Conservation (phyloP, 768 basidiomycete species). For the Agaricus sinodeliciosus region DNA sequence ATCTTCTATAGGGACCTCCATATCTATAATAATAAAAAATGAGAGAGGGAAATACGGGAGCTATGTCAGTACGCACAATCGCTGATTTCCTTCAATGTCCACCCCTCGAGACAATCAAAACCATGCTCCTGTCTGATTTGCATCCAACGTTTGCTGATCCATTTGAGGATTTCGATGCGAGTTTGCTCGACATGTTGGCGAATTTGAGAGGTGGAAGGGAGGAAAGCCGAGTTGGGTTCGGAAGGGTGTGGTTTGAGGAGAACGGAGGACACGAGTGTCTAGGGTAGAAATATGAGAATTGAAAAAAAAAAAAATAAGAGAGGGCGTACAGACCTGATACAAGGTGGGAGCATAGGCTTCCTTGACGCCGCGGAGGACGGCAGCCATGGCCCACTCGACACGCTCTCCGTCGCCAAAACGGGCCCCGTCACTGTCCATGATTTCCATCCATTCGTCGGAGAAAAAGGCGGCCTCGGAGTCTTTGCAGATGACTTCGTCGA, state of each 20-base stretch:
- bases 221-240: constrained; percentile 51
- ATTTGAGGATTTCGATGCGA: constrained; percentile 56
- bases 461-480: constrained; percentile 62
- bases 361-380: constrained; percentile 53
- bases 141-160: constrained; percentile 77
- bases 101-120: constrained; percentile 77
- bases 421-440: constrained; percentile 69
- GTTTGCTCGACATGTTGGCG: constrained; percentile 71
- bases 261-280: constrained; percentile 71
- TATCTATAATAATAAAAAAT: constrained; percentile 36
- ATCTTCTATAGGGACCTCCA: constrained; percentile 76
- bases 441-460: constrained; percentile 62
- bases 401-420: constrained; percentile 74
- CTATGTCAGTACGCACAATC: constrained; percentile 49
- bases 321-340: constrained; percentile 57
- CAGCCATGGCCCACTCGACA: constrained; percentile 70
- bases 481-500: constrained; percentile 56
- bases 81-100: constrained; percentile 85
- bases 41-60: neutral
- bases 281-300: neutral
- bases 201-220: constrained; percentile 64
- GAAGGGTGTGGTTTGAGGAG: constrained; percentile 62
- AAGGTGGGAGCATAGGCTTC: constrained; percentile 59
- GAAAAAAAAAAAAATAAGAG: neutral
- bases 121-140: constrained; percentile 69